These are phyloP conservation scores for Hericium erinaceus DNA, from an alignment of 768 basidiomycete species.

Conservation along the genomic window DNA sequence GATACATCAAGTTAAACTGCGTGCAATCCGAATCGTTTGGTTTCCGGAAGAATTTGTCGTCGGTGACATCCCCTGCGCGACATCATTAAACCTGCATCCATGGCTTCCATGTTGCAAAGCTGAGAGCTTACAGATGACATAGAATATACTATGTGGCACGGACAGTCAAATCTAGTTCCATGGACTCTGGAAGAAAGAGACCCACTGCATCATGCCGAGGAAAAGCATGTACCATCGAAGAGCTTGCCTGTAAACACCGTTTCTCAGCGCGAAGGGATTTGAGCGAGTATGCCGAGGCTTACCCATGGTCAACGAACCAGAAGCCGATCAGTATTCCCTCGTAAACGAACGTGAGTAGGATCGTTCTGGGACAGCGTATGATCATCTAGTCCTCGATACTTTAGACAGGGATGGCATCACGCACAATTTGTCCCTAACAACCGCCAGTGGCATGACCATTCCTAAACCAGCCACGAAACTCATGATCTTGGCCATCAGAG, in stretches of 20 bases:
- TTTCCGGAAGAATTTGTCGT: constrained; percentile 93
- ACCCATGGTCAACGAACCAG: constrained; percentile 94
- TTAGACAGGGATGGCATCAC: constrained; percentile 19
- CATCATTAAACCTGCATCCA: not conserved
- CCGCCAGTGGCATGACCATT: constrained; percentile 72
- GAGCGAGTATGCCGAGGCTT: constrained; percentile 20
- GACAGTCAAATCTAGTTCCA: constrained; percentile 4
- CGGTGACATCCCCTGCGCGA: constrained; percentile 77
- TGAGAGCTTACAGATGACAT: constrained; percentile 66
- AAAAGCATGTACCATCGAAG: constrained; percentile 80
- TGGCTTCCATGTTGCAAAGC: no score
- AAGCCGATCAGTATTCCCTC: constrained; percentile 86
- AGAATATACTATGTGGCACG: constrained; percentile 50
- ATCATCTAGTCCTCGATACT: not conserved
- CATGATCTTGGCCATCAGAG: constrained; percentile 83
- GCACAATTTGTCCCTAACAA: constrained; percentile 87
- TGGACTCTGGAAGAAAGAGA: constrained; percentile 6
- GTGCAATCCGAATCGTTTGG: constrained; percentile 89
- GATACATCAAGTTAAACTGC: constrained; percentile 74
- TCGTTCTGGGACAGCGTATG: constrained; percentile 49
- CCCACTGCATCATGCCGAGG: constrained; percentile 76
- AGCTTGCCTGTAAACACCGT: constrained; percentile 43
- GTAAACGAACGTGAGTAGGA: constrained; percentile 69
- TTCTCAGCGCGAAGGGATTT: not conserved
- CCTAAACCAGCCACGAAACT: constrained; percentile 88